These are phyloP conservation scores for Xylariaceae sp. DNA, from an alignment of 2,329 filamentous ascomycete genomes.

Conservation along the genomic window DNA sequence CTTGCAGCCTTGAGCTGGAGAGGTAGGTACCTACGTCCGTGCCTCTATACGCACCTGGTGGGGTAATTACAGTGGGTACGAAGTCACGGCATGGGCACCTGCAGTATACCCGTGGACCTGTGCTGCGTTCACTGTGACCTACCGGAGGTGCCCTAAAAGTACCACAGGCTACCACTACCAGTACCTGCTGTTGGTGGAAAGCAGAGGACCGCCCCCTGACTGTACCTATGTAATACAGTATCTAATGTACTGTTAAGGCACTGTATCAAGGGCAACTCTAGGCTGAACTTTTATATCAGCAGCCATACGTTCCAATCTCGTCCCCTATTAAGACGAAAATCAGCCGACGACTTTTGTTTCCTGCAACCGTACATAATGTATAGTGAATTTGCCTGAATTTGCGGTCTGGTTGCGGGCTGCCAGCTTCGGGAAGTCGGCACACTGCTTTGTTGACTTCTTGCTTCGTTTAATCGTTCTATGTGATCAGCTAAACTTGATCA, in stretches of 20 bases:
- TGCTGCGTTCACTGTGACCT: no score
- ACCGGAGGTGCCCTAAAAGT: no score
- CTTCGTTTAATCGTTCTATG: constrained; percentile 19
- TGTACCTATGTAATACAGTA: no score
- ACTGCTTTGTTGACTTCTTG: neutral
- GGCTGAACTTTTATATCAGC: neutral
- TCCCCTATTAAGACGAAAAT: constrained; percentile 1
- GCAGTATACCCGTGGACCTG: no score
- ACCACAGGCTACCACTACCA: no score
- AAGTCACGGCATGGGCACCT: no score
- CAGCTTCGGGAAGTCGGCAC: neutral
- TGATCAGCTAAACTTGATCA: neutral
- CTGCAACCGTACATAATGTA: neutral
- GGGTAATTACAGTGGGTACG: no score
- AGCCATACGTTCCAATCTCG: neutral
- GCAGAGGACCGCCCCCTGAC: no score
- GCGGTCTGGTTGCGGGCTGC: neutral
- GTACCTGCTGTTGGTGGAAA: no score
- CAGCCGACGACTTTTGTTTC: neutral
- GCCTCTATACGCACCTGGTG: no score
- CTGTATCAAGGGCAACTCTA: neutral
- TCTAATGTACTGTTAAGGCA: no score
- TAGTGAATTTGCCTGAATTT: neutral
- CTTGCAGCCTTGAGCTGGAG: constrained; percentile 48
- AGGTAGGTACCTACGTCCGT: neutral